Base-by-base conservation (phyloP, 2,329 filamentous ascomycete species). In the Akanthomyces uredinophilus region DNA sequence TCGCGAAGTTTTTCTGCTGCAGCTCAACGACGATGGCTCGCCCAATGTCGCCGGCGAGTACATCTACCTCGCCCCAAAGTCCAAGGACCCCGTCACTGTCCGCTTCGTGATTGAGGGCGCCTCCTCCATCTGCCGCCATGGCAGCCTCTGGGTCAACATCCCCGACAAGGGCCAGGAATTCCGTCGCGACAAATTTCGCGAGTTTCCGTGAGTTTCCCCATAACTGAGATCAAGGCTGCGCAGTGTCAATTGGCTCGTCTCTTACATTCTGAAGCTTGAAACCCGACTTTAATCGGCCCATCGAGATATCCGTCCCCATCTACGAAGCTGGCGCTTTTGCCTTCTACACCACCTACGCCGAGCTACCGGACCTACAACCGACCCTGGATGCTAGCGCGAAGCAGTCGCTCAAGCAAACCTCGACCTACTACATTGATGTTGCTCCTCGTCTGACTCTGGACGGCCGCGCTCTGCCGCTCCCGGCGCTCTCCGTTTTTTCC, bases 61-160 rank as follows among this genome's bases (percentile, higher is more conserved):
- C 80, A 90, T 98, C 70, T 96, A 96, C 75, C 81, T 99, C 49
- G 89, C 92, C 0, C 87, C 95, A 20, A 78, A 78, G 66, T 88
- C 90, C 20, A 84, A 82, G 46, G 83, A 88, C n/a, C 89, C 89
- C 47, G 88, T 98, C 70, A 84, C 84, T 59, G 81, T 97, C 62
- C 88, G 94, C 64, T 96, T 99, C 75, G 86, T 92, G 68, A 94
- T 97, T 68, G 90, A 97, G 76, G 93, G 95, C 65, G 94, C 92
- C 62, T 96, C 94, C 73, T 96, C 94, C 65, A 95, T 99, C 80
- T 97, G 93, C 75, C 87, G 92, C 68, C 83, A 96, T 77, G 95
- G 96, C 64, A 97, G 91, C 72, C 82, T 99, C 65, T 99, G 95
- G 94, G 89, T 96, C 71, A 99, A 99, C 75, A 90, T 98, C 64